Base-by-base conservation (phyloP, 1,139 yeast genomes). In the Debaryomyces coudertii region DNA sequence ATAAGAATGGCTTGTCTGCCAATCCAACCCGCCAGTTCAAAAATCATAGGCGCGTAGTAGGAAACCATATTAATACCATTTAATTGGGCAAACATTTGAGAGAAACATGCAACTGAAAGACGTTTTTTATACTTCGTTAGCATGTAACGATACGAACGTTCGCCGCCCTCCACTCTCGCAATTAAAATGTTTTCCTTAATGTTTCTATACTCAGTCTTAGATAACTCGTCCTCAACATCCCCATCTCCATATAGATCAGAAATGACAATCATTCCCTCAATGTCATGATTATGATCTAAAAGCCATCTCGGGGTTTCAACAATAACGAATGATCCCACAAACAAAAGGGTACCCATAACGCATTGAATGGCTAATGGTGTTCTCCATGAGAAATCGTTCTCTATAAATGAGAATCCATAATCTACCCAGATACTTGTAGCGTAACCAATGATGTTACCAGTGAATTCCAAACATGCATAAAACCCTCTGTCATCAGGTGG, bases 11-110 rank as follows among this genome's bases (percentile, higher is more conserved):
- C 97, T 55, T 82, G 81, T 52, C 96, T 74, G 22, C 97, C 97
- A 11, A 79, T 68, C 97, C 97, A 90, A 22, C 97, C 97, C 2
- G 97, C 97, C 58, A 88, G 88, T 64, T 90, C 97, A 65, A 90
- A 92, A 40, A 90, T 95, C 68, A 90, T 74, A 1, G 97, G 97
- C 1, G 97, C 97, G 67, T 90, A 90, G 69, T 90, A 92, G 1
- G 95, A 85, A 46, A 92, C 89, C 49, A 92, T 92, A 60, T 90
- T 90, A 64, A 90, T 92, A 57, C 98, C 98, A 60, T 90, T 88
- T 62, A 90, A 73, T 65, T 90, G 98, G 2, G 97, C 97, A 75
- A 90, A 89, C 71, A 90, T 82, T 61, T 87, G 95, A 1, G 96
- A 85, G 29, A 90, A 84, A 82, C 95, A 89, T 5, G 96, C 97